Conservation (phyloP, 139 green algal genomes). For the Picochlorum sp. region DNA sequence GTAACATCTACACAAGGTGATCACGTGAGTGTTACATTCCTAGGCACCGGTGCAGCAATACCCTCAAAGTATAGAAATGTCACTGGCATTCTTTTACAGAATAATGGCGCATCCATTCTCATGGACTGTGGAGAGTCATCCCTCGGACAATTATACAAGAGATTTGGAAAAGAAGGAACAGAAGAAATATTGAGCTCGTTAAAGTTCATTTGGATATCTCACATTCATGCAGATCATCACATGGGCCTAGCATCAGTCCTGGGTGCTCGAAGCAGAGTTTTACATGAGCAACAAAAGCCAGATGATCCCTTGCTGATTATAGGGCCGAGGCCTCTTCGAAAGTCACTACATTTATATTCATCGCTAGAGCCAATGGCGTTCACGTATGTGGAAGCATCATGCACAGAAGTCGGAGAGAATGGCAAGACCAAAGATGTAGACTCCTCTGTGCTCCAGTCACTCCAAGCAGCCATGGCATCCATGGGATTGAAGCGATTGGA, state of each 20-base stretch:
- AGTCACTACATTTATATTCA: slow-evolving; percentile 52
- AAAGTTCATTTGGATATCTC: slow-evolving; percentile 75
- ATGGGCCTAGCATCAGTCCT: slow-evolving; percentile 68
- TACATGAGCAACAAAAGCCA: slow-evolving; percentile 21
- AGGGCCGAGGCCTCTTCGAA: slow-evolving; percentile 63
- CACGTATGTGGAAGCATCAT: slow-evolving; percentile 49
- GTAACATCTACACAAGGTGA: slow-evolving; percentile 10
- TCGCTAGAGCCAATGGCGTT: slow-evolving; percentile 50
- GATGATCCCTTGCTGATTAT: slow-evolving; percentile 66
- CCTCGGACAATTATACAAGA: slow-evolving; percentile 74
- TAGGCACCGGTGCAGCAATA: slow-evolving; percentile 58
- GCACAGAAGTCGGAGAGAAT: not conserved
- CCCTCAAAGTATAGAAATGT: slow-evolving; percentile 96
- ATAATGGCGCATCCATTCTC: slow-evolving; percentile 56
- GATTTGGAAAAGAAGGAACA: slow-evolving; percentile 37
- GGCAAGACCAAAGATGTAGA: not conserved
- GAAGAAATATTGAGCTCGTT: slow-evolving; percentile 24
- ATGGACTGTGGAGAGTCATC: slow-evolving; percentile 87
- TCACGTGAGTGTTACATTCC: slow-evolving; percentile 43
- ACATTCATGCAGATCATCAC: slow-evolving; percentile 98
- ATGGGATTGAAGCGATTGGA: slow-evolving; percentile 54
- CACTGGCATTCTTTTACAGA: slow-evolving; percentile 62
- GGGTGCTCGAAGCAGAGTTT: slow-evolving; percentile 28
- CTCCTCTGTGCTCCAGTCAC: not conserved
- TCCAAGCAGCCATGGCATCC: slow-evolving; percentile 10